A percentile compares a stretch with the other conserved stretches of the same genome.
Conservation (phyloP, 345 rosid species). For the Eutrema japonicum region DNA sequence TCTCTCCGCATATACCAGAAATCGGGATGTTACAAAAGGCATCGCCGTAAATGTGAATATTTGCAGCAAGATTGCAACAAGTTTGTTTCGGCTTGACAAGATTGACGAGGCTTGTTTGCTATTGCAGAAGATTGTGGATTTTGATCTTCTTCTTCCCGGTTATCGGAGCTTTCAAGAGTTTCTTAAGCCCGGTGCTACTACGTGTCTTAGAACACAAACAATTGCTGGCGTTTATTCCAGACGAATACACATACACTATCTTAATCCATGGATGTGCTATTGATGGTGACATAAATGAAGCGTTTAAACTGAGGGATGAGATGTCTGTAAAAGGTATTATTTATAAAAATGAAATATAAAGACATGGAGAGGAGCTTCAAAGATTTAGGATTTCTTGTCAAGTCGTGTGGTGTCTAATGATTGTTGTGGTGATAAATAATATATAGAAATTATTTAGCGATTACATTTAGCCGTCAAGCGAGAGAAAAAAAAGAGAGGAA, state of each 20-base stretch:
- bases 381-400: too few species aligned
- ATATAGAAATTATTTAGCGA: too few species aligned
- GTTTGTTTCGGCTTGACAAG: conserved; percentile 60
- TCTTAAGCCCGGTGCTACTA: conserved; percentile 33
- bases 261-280: conserved; percentile 64
- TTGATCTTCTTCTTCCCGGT: conserved; percentile 52
- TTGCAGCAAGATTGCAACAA: conserved; percentile 68
- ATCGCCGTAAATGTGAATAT: conserved; percentile 58
- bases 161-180: conserved; percentile 40
- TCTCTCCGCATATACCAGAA: too few species aligned
- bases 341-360: too few species aligned
- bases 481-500: too few species aligned
- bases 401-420: too few species aligned
- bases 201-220: conserved; percentile 48
- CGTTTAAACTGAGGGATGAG: conserved; percentile 70
- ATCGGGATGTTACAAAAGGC: conserved; percentile 34
- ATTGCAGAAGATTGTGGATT: conserved; percentile 60
- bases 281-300: conserved; percentile 64
- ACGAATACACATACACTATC: conserved; percentile 64
- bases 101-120: conserved; percentile 69
- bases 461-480: too few species aligned
- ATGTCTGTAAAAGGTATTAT: conserved; percentile 59
- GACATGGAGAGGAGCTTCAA: too few species aligned
- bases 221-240: conserved; percentile 62
- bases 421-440: too few species aligned